Evolutionary conservation across 1,139 yeast genomes (phyloP), one percentile per base, ranked within the genome.

Genomic region (Magnusiomyces ingens): DNA sequence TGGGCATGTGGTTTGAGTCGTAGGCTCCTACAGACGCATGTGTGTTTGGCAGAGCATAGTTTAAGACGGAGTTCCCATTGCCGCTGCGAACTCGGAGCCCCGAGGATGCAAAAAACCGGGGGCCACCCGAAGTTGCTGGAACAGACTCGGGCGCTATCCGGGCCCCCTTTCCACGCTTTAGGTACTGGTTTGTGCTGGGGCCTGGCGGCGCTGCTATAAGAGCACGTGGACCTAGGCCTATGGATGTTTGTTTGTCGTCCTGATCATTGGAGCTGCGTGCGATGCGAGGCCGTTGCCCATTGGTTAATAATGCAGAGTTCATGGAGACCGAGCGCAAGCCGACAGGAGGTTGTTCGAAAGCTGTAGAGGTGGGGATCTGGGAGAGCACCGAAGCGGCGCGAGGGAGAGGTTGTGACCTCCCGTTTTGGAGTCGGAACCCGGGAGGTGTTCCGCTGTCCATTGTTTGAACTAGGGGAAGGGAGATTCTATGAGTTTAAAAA

Each of bases 71-170:
- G 26, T 26, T 12, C 50, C 51, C 38, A 26, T 26, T 26, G 32
- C 32, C 32, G 8, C 51, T 52, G 29, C 50, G 45, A 12, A 55
- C 52, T 35, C 51, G 52, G 12, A 52, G 47, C 6, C 57, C 57
- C 10, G 57, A 43, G 4, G 49, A 49, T 42, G 42, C 51, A 32
- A 55, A 46, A 32, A 55, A 55, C 50, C 52, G 52, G 45, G 49
- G 48, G 11, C 50, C 49, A n/a, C 48, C 54, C 2, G 54, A 44
- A n/a, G 49, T 19, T 15, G 50, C 37, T 40, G 54, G 29, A 13
- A 46, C 45, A n/a, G 45, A 22, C 18, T 52, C 49, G 4, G 45
- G 46, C 8, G 40, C 19, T 45, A 48, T 36, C 32, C 51, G 11
- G 38, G 48, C n/a, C 37, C 52, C 53, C 36, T 38, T 44, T 10